phyloP scores from a whole-genome alignment of 2,329 filamentous ascomycete genomes.

The Domatiomyces catenatus region DNA sequence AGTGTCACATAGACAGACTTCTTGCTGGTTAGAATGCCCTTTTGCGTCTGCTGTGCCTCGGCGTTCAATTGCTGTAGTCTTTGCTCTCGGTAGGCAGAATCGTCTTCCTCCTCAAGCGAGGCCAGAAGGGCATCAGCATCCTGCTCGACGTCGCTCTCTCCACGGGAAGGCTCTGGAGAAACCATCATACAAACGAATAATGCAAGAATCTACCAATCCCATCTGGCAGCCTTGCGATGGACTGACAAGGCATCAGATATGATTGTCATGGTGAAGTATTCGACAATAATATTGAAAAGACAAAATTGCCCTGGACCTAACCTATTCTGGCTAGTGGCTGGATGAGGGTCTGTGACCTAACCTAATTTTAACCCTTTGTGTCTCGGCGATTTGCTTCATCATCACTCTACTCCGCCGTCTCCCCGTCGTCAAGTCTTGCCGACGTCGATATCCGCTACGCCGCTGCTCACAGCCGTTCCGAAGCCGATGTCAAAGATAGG shows the following conservation, averaged over 20 bases:
- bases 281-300: no score
- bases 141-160: slow-evolving; percentile 28
- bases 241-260: background rate
- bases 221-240: background rate
- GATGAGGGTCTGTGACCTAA: no score
- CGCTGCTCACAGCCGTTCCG: no score
- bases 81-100: slow-evolving; percentile 38
- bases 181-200: background rate
- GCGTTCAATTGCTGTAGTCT: slow-evolving; percentile 9
- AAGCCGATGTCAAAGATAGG: no score
- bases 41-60: slow-evolving; percentile 1
- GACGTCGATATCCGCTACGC: no score
- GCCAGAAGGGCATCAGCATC: slow-evolving; percentile 47
- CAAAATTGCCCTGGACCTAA: no score
- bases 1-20: slow-evolving; percentile 25
- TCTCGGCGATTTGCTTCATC: no score
- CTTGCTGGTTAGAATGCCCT: slow-evolving; percentile 3
- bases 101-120: slow-evolving; percentile 38
- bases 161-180: background rate
- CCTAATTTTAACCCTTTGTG: no score
- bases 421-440: no score
- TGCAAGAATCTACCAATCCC: background rate
- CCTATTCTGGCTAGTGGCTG: no score
- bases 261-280: background rate
- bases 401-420: no score